A percentile compares a stretch with the other conserved stretches of the same genome.
phyloP scores from a whole-genome alignment of 129 eudicot genomes.

The Mikania micrantha region DNA sequence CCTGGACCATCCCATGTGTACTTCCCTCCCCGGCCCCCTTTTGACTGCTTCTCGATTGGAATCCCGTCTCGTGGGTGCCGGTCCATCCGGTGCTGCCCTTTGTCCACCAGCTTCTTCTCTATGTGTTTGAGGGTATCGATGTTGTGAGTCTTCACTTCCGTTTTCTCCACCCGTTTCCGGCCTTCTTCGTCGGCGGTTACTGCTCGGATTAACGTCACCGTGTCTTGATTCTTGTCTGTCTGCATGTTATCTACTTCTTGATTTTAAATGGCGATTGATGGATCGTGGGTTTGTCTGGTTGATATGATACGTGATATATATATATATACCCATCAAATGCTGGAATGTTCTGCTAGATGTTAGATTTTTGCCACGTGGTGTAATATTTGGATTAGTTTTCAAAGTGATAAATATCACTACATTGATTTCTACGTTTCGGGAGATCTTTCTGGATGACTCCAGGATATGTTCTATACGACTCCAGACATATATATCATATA shows the following conservation, averaged over 20 bases:
- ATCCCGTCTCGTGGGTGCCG: constrained; percentile 55
- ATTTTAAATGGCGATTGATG: neutral
- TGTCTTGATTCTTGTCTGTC: constrained; percentile 36
- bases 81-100: constrained; percentile 54
- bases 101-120: constrained; percentile 55
- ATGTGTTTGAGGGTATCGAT: constrained; percentile 47
- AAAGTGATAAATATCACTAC: no score
- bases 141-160: constrained; percentile 31
- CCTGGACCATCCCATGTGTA: constrained; percentile 89
- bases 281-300: neutral
- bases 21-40: constrained; percentile 76
- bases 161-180: constrained; percentile 38
- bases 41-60: constrained; percentile 41
- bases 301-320: neutral
- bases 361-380: neutral
- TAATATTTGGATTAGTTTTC: no score
- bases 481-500: no score
- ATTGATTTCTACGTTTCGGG: no score
- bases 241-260: constrained; percentile 14
- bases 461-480: no score
- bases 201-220: constrained; percentile 43
- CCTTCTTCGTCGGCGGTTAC: constrained; percentile 51
- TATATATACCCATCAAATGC: neutral
- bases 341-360: neutral
- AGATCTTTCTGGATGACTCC: no score